Evolutionary conservation across 371 early-diverging fungal genomes (phyloP).

Genomic region (Mucor saturninus): DNA sequence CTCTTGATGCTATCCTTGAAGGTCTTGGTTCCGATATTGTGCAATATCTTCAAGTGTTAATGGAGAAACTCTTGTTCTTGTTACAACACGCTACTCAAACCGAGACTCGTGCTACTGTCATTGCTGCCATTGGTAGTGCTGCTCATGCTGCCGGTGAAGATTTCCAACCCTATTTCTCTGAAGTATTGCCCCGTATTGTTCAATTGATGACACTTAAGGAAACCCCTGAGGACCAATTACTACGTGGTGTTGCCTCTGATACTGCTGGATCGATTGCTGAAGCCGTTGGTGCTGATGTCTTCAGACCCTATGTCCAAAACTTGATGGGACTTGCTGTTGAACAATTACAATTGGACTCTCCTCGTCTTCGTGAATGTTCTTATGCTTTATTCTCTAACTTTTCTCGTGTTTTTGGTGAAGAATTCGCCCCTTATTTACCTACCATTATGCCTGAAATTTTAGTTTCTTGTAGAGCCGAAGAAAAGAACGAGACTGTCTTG

Average conservation of each 20-base stretch:
- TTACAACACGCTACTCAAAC: constrained; percentile 62
- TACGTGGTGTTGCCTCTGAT: constrained; percentile 86
- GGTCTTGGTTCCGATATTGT: constrained; percentile 74
- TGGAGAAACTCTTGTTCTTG: constrained; percentile 76
- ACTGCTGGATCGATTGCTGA: constrained; percentile 82
- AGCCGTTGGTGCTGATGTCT: constrained; percentile 81
- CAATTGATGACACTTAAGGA: constrained; percentile 71
- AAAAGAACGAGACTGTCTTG: constrained; percentile 55
- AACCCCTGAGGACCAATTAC: constrained; percentile 63
- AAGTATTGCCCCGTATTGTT: constrained; percentile 71
- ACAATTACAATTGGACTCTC: constrained; percentile 71
- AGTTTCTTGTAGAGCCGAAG: constrained; percentile 76
- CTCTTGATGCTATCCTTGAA: constrained; percentile 84
- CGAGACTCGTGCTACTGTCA: constrained; percentile 74
- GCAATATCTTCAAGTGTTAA: constrained; percentile 77
- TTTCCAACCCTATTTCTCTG: constrained; percentile 78
- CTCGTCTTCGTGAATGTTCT: constrained; percentile 79
- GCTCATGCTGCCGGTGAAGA: constrained; percentile 77
- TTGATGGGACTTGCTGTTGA: constrained; percentile 78
- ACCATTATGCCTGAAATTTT: constrained; percentile 77
- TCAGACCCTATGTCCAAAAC: constrained; percentile 74
- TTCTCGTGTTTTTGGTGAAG: constrained; percentile 77
- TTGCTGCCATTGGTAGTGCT: constrained; percentile 84
- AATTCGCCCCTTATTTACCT: constrained; percentile 75
- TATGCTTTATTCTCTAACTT: constrained; percentile 83